These are phyloP conservation scores for Taxillus chinensis DNA, from an alignment of 164 flowering plant genomes.

Conservation along the genomic window DNA sequence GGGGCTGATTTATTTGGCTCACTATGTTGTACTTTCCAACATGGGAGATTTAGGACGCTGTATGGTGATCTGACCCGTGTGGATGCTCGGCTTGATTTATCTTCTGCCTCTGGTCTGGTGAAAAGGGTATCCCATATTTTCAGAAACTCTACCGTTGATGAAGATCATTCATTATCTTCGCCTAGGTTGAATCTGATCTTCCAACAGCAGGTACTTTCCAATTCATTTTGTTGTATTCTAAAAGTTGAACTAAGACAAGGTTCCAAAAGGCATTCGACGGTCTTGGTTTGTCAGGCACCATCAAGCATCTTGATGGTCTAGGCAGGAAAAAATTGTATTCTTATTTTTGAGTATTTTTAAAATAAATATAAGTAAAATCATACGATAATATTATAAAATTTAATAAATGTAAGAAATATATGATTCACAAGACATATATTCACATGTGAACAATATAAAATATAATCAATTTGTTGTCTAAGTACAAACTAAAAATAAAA, in stretches of 20 bases:
- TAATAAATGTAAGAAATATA: too few species aligned
- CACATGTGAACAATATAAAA: too few species aligned
- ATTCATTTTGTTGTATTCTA: neutral
- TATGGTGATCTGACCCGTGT: slow-evolving; percentile 65
- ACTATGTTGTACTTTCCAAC: slow-evolving; percentile 58
- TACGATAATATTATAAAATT: too few species aligned
- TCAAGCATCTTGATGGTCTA: too few species aligned
- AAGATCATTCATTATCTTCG: slow-evolving; percentile 31
- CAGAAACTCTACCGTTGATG: slow-evolving; percentile 18
- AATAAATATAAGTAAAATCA: too few species aligned
- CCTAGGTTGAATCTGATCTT: slow-evolving; percentile 65
- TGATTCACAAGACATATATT: too few species aligned
- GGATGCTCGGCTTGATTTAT: slow-evolving; percentile 74
- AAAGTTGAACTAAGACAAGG: neutral
- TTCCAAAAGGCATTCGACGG: too few species aligned
- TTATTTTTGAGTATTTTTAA: too few species aligned
- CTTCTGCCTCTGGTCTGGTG: slow-evolving; percentile 55
- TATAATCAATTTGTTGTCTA: too few species aligned
- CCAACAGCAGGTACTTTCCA: slow-evolving; percentile 71
- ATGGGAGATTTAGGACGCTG: slow-evolving; percentile 54
- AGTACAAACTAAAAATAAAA: too few species aligned
- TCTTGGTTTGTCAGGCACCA: too few species aligned
- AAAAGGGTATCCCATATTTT: slow-evolving; percentile 31
- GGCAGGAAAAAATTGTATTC: too few species aligned
- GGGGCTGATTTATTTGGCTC: slow-evolving; percentile 76